Evolutionary conservation across 768 basidiomycete genomes (phyloP), one percentile per base, ranked within the genome.

Genomic region (Plicaturopsis crispa): DNA sequence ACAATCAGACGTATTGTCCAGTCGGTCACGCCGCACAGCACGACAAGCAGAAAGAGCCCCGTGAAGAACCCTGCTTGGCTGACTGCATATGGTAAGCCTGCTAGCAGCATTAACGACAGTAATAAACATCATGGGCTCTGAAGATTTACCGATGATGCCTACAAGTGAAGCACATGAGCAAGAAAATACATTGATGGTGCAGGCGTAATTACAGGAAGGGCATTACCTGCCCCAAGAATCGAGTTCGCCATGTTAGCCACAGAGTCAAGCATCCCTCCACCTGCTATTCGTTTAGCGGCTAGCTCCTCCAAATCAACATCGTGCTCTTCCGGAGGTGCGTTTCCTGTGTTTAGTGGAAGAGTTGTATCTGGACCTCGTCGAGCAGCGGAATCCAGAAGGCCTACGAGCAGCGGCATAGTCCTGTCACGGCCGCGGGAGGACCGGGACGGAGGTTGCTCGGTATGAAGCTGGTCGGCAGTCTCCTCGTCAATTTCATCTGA

Each of bases 1-100:
- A 98, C 88, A 38, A 99, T 94, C 21, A 99, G 77, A 13, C 92
- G 81, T 39, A 99, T 96, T 3, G 96, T 99, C 93, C 93, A 96
- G 59, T 89, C 87, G n/a, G 96, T 97, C 28, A 96, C 73, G 14
- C 59, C 70, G 36, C 86, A 93, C 7, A 99, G 66, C 1, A 80
- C 57, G 20, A 92, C 65, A 18, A 99, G 72, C 2, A 99, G 72
- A n/a, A 84, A 19, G 16, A 96, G 61, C 10, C 96, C 96, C 1
- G 76, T 77, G 49, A 96, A 72, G 62, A 99, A 92, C 2, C 96
- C 96, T 22, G 96, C 93, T 67, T 94, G 89, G 47, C 83, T 78
- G 36, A 98, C 63, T 24, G 96, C 93, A 54, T 97, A 98, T 2
- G 96, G 96, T 8, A 99, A 65, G 35, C 93, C 91, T 90, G 40